phyloP scores from a whole-genome alignment of 129 eudicot genomes.

The Lactuca sativa region DNA sequence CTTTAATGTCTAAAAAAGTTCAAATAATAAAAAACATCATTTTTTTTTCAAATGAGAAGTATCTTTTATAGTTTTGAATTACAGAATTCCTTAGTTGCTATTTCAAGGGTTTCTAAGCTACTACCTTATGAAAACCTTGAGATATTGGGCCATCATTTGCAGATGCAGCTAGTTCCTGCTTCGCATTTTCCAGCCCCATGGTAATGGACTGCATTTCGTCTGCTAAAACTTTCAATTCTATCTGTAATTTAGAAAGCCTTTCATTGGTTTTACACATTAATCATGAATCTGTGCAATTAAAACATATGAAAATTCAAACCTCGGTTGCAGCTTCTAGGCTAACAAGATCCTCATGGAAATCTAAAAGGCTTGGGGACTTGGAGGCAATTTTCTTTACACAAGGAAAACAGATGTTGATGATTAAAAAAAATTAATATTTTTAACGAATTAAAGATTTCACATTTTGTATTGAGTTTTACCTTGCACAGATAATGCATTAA shows the following conservation, averaged over 20 bases:
- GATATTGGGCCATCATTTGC: constrained; percentile 91
- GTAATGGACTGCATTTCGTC: constrained; percentile 89
- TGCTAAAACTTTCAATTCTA: constrained; percentile 83
- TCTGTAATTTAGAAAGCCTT: constrained; percentile 45
- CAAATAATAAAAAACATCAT: no score
- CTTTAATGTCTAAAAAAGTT: constrained; percentile 58
- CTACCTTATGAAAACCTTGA: constrained; percentile 69
- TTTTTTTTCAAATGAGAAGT: no score
- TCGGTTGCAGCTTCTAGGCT: constrained; percentile 89
- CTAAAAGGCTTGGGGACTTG: constrained; percentile 64
- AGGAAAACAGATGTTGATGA: not conserved
- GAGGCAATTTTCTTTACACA: constrained; percentile 62
- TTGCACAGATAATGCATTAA: constrained; percentile 98
- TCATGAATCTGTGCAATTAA: not conserved
- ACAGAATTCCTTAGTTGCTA: not conserved
- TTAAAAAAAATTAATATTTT: no score
- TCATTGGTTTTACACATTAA: not conserved
- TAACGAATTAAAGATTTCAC: no score
- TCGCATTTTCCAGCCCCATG: constrained; percentile 76
- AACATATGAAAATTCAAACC: constrained; percentile 36
- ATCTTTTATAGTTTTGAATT: no score
- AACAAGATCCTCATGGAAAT: constrained; percentile 70
- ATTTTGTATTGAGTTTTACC: constrained; percentile 33
- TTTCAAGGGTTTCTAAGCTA: no score
- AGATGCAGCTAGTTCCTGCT: constrained; percentile 74